Evolutionary conservation across 176 grass and related monocot species (phyloP).

Genomic region (Urochloa ruziziensis): DNA sequence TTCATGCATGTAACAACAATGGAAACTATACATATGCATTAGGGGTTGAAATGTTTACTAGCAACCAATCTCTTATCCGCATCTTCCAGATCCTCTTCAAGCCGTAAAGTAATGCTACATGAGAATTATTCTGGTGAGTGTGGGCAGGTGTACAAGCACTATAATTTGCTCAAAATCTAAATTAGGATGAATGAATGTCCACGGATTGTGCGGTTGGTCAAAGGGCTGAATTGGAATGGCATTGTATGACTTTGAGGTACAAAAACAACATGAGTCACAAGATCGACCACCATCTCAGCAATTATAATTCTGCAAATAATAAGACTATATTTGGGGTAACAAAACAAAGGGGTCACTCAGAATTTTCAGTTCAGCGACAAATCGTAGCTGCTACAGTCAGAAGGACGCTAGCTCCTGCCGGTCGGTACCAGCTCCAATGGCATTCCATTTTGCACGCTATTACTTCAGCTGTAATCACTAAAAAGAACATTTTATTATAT

Average conservation of each 20-base stretch:
- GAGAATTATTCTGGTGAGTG: neutral
- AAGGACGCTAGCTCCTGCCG: neutral
- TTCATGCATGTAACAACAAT: neutral
- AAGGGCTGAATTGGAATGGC: neutral
- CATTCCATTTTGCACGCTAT: no score
- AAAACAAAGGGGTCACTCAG: no score
- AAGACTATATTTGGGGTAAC: no score
- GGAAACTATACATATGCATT: neutral
- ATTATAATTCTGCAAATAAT: no score
- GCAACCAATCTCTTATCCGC: slow-evolving; percentile 4
- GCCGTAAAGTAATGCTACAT: neutral
- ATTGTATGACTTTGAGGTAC: no score
- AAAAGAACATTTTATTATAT: neutral
- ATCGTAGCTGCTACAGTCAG: neutral
- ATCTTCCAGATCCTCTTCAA: neutral
- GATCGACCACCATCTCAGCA: no score
- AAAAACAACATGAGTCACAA: no score
- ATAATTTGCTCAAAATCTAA: neutral
- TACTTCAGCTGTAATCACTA: neutral
- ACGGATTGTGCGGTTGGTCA: neutral
- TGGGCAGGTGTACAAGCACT: neutral
- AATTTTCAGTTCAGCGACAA: no score
- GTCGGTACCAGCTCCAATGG: no score
- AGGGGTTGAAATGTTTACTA: neutral
- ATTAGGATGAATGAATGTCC: neutral